Evolutionary conservation across 805 yeast genomes (phyloP).

Genomic region (Wickerhamomyces mucosus): DNA sequence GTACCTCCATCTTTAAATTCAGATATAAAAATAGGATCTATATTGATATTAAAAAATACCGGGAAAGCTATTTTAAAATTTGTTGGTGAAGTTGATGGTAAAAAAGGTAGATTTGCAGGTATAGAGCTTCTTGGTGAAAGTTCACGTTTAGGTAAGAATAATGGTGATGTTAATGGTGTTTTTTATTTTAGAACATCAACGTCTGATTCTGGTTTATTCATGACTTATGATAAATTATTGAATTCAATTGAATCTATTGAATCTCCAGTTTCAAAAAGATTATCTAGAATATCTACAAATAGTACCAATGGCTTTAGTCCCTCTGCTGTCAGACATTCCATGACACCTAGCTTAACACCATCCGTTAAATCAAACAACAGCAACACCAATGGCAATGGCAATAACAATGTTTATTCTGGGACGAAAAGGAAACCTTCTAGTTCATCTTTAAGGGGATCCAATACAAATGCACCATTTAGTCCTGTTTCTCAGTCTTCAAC

Average conservation of each 20-base stretch:
- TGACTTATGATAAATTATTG: constrained; percentile 40
- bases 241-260: constrained; percentile 10
- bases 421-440: too few species aligned
- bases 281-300: constrained; percentile 1
- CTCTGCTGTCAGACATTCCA: constrained; percentile 5
- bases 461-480: not conserved
- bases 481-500: not conserved
- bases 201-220: constrained; percentile 68
- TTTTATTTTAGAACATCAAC: constrained; percentile 55
- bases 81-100: constrained; percentile 65
- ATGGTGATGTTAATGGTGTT: constrained; percentile 70
- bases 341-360: constrained; percentile 10
- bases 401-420: too few species aligned
- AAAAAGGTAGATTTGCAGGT: constrained; percentile 76
- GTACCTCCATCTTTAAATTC: too few species aligned
- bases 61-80: constrained; percentile 60
- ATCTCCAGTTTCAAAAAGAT: constrained; percentile 7
- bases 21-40: constrained; percentile 12
- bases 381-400: constrained; percentile 3
- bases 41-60: constrained; percentile 50
- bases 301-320: constrained; percentile 1
- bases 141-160: constrained; percentile 64
- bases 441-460: not conserved
- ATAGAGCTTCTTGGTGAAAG: constrained; percentile 69
- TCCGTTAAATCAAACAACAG: constrained; percentile 1